Percentiles rank a stretch among this genome's conserved stretches.
Evolutionary conservation across 2,329 filamentous ascomycete genomes (phyloP).

Genomic region (Aspergillus costaricaensis): DNA sequence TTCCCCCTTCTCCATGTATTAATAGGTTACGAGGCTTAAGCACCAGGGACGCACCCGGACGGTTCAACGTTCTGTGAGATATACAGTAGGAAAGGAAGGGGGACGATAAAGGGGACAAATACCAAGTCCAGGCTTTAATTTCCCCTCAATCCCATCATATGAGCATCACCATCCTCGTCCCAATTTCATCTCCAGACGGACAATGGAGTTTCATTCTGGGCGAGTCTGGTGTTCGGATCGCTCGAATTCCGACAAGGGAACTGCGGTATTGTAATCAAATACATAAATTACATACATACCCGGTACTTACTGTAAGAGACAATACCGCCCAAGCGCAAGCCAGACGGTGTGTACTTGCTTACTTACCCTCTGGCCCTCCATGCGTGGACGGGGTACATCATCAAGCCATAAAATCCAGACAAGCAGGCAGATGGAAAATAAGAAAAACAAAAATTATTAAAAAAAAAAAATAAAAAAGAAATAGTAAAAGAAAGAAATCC

Average conservation of each 20-base stretch:
- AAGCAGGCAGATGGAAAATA: background rate
- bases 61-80: background rate
- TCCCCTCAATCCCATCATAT: background rate
- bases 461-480: background rate
- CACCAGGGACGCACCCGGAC: background rate
- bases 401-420: background rate
- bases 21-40: background rate
- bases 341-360: background rate
- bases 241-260: conserved; percentile 6
- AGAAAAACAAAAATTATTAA: background rate
- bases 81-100: background rate
- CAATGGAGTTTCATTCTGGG: background rate
- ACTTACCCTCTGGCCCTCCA: background rate
- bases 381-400: background rate
- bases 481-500: background rate
- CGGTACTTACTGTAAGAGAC: background rate
- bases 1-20: background rate
- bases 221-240: conserved; percentile 8
- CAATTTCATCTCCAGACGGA: background rate
- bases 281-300: background rate
- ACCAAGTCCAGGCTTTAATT: background rate
- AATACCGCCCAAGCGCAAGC: background rate
- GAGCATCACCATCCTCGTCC: background rate
- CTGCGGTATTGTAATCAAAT: background rate
- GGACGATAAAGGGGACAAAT: background rate